Percentiles rank a stretch among this genome's conserved stretches.
These are phyloP conservation scores for Skeletonema grethae DNA, from an alignment of 108 stramenopile species.

Conservation along the genomic window DNA sequence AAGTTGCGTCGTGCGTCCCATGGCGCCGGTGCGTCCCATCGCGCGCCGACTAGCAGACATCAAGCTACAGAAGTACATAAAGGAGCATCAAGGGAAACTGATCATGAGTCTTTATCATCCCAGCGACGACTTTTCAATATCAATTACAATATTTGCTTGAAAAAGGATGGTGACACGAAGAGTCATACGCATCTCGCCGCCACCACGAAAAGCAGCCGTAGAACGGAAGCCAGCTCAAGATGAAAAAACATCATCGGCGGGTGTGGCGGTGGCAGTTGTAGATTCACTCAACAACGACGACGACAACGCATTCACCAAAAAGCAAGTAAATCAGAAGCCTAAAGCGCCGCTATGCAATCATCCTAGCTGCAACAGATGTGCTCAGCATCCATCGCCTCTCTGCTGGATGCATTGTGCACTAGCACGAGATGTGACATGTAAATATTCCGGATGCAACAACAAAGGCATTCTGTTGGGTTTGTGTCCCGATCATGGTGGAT, in stretches of 20 bases:
- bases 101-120: too few species aligned
- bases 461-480: not conserved
- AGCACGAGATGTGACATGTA: not conserved
- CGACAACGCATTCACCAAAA: not conserved
- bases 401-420: not conserved
- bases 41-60: too few species aligned
- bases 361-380: not conserved
- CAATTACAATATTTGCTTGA: too few species aligned
- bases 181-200: not conserved
- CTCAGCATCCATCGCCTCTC: not conserved
- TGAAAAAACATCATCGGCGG: not conserved
- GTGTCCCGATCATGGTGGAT: not conserved
- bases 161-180: slow-evolving; percentile 1
- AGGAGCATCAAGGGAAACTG: too few species aligned
- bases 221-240: not conserved
- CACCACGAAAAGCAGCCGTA: not conserved
- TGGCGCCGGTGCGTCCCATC: too few species aligned
- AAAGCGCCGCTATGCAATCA: not conserved
- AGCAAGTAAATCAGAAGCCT: not conserved
- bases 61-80: too few species aligned
- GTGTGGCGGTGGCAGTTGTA: not conserved
- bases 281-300: not conserved
- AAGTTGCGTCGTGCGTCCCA: too few species aligned
- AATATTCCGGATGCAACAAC: not conserved
- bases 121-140: too few species aligned